These are phyloP conservation scores for Trichoderma asperellum DNA, from an alignment of 2,329 filamentous ascomycete species.

Conservation along the genomic window DNA sequence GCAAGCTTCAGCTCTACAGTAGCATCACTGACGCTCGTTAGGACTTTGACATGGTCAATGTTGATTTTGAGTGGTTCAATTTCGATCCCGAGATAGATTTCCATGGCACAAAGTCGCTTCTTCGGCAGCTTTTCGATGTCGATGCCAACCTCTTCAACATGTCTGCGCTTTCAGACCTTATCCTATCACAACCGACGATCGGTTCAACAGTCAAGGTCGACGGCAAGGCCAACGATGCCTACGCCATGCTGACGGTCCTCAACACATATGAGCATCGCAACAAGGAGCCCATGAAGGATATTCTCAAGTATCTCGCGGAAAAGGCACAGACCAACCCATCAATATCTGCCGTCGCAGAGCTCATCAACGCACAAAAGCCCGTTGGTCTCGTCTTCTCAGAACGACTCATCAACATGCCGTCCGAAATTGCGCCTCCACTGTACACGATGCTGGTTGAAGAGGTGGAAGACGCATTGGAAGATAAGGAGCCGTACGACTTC, in stretches of 20 bases:
- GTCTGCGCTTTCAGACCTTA: slow-evolving; percentile 81
- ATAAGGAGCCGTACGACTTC: slow-evolving; percentile 91
- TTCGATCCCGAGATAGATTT: slow-evolving; percentile 89
- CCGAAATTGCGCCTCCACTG: slow-evolving; percentile 88
- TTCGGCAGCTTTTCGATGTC: slow-evolving; percentile 90
- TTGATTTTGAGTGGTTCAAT: slow-evolving; percentile 99
- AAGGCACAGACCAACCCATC: slow-evolving; percentile 58
- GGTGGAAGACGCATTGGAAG: slow-evolving; percentile 83
- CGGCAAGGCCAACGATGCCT: slow-evolving; percentile 88
- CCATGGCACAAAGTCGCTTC: slow-evolving; percentile 86
- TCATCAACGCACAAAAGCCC: slow-evolving; percentile 60
- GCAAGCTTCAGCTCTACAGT: neutral
- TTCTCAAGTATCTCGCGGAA: slow-evolving; percentile 71
- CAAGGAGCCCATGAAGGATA: slow-evolving; percentile 70
- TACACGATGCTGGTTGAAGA: slow-evolving; percentile 94
- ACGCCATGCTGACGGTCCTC: slow-evolving; percentile 86
- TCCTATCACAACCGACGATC: slow-evolving; percentile 83
- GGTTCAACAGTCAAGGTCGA: slow-evolving; percentile 98
- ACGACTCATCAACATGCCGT: slow-evolving; percentile 94
- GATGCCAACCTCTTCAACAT: slow-evolving; percentile 86
- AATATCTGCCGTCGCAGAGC: slow-evolving; percentile 59
- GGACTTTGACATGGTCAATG: slow-evolving; percentile 90
- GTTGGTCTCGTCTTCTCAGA: slow-evolving; percentile 90
- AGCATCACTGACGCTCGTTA: slow-evolving; percentile 42
- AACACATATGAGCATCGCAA: slow-evolving; percentile 80